Base-by-base conservation (phyloP, 768 basidiomycete species). In the Pholiota molesta region DNA sequence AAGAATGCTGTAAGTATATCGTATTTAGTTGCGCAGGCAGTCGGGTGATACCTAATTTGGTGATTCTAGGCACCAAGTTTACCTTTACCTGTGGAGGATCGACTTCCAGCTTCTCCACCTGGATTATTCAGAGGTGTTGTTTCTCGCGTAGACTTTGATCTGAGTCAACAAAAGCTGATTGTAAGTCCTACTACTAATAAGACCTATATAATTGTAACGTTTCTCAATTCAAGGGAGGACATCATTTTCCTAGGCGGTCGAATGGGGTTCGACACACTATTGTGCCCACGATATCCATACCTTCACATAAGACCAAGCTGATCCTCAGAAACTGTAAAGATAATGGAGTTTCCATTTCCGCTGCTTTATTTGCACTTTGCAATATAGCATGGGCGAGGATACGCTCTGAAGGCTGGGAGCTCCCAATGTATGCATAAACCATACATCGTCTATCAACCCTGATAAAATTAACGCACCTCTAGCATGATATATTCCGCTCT, bases 401-500 rank as follows among this genome's bases (percentile, higher is more conserved):
- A 35, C 77, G 75, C 23, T 69, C 72, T 28, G 74, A 75, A 14
- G 77, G 78, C 44, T 73, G 72, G 66, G 81, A 86, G 59, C 72
- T 85, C 52, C 88, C 87, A 5, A 82, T 77, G 84, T 86, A 72
- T 68, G 80, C 68, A 28, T 21, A 28, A 9, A 44, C 51, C n/a
- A 21, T 55, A n/a, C 33, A 19, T 23, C 23, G 31, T 9, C 21
- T 29, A 23, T 33, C 57, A 7, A 29, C 35, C 23, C 23, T 37
- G 14, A 45, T 26, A 47, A 26, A 23, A 65, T 57, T 31, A 5
- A 57, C 44, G 19, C 31, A 51, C 3, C 39, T 35, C 19, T 60
- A 88, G 86, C 59, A 85, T 94, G 86, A 88, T 95, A 84, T 95
- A 95, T 72, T 91, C 91, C 8, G 92, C 94, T 13, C 78, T 94